phyloP scores from a whole-genome alignment of 2,329 filamentous ascomycete species.

The Chaetothyriales sp. region DNA sequence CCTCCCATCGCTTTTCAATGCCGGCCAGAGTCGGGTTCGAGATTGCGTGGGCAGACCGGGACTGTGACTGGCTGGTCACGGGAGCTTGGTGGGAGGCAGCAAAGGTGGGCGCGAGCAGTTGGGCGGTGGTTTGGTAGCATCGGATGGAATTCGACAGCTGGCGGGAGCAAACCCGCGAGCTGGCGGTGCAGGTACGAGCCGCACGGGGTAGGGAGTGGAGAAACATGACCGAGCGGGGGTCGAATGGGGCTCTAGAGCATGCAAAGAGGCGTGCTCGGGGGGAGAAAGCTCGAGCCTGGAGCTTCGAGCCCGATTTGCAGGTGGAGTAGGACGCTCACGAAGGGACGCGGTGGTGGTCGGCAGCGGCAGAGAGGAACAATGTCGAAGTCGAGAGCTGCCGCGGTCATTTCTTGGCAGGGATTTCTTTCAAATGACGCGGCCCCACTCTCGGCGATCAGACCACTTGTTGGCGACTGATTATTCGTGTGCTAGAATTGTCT shows the following conservation, averaged over 20 bases:
- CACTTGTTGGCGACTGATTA: neutral
- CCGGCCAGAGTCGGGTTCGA: conserved; percentile 94
- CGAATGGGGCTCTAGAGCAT: conserved; percentile 5
- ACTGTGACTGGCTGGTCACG: conserved; percentile 27
- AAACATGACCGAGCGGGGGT: conserved; percentile 25
- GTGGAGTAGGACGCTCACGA: neutral
- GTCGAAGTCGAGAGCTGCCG: neutral
- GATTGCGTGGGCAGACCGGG: conserved; percentile 71
- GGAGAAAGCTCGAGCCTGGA: conserved; percentile 10
- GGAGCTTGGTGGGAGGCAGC: conserved; percentile 23
- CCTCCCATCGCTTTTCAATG: conserved; percentile 99
- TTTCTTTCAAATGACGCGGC: neutral
- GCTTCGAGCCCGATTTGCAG: conserved; percentile 9
- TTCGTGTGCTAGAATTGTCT: too few relatives aligned
- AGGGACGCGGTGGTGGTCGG: neutral
- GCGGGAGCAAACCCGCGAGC: conserved; percentile 20
- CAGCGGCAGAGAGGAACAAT: neutral
- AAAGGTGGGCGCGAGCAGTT: conserved; percentile 27
- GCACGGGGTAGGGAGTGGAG: conserved; percentile 33
- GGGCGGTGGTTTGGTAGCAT: conserved; percentile 20
- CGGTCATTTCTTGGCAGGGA: neutral
- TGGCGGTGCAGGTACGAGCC: conserved; percentile 30
- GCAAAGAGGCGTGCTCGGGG: neutral
- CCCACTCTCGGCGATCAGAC: neutral
- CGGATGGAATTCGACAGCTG: conserved; percentile 9